These are phyloP conservation scores for Schoenoplectus triqueter DNA, from an alignment of 202 grass and related monocot genomes.

Conservation along the genomic window DNA sequence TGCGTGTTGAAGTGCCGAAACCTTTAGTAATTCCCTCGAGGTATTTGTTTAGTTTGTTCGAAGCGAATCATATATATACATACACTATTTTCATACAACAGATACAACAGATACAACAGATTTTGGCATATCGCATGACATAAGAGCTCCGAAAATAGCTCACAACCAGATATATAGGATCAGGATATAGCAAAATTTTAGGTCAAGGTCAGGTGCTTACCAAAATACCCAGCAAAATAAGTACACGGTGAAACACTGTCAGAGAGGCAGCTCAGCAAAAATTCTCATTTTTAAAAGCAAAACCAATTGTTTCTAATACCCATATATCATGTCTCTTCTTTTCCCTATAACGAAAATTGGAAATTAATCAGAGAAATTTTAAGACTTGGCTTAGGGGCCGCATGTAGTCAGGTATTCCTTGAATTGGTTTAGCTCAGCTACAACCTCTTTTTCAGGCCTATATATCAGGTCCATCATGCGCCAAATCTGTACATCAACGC, in stretches of 20 bases:
- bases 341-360: not conserved
- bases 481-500: conserved; percentile 70
- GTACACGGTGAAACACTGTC: not conserved
- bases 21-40: too few relatives aligned
- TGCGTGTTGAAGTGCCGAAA: too few relatives aligned
- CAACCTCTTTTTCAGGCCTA: conserved; percentile 74
- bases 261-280: not conserved
- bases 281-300: not conserved
- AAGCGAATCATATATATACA: too few relatives aligned
- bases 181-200: not conserved
- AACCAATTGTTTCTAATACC: conserved; percentile 25
- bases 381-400: conserved; percentile 7
- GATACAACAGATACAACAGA: too few relatives aligned
- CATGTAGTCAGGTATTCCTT: conserved; percentile 65
- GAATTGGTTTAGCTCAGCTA: conserved; percentile 69
- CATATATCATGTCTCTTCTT: not conserved
- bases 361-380: conserved; percentile 44
- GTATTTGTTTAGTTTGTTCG: too few relatives aligned
- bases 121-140: too few relatives aligned
- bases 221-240: not conserved
- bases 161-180: not conserved
- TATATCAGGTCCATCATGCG: conserved; percentile 90
- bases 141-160: too few relatives aligned
- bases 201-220: not conserved
- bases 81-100: too few relatives aligned